Evolutionary conservation across 176 grass and related monocot species (phyloP), one percentile per base, ranked within the genome.

Genomic region (Pontederia paniculata): DNA sequence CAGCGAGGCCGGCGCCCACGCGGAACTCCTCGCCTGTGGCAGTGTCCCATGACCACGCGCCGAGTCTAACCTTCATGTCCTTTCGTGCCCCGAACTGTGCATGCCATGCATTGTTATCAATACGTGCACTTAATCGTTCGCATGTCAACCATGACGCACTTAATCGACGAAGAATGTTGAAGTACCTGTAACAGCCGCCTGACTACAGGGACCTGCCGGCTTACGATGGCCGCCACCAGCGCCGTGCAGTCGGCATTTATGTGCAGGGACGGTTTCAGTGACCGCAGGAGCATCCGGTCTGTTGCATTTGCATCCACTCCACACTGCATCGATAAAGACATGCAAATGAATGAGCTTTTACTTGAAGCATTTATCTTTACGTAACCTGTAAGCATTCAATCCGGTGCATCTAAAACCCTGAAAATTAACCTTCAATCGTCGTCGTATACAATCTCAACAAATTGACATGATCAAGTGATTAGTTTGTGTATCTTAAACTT

Each of bases 21-120:
- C 93, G 93, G 37, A 98, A 63, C 62, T 98, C 93, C 57, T 98
- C 93, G 19, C 80, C 93, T 19, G 86, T 98, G 28, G 66, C 54
- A 17, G 65, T 58, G 77, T 98, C 93, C 93, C 93, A 98, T 10
- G 93, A 91, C 93, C 93, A 98, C 0, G 93, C 93, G 0, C 93
- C 93, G 0, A 98, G 64, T 48, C 93, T 70, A 45, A 84, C 87
- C 73, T 77, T 98, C 9, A 55, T 77, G 50, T 91, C 93, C 69
- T 66, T 84, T 71, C 61, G 84, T 21, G 91, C 80, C 18, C 80
- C 75, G 58, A 67, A 75, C 93, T 98, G 28, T 6, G 7, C 28
- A 37, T 37, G 28, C 28, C 28, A 37, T 37, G 28, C 3, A 37
- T 37, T 37, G 28, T 59, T 25, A 68, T 58, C 71, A 48, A 16